Evolutionary conservation across 1,139 yeast species (phyloP), one percentile per base, ranked within the genome.

Genomic region (Saccharomyces uvarum): DNA sequence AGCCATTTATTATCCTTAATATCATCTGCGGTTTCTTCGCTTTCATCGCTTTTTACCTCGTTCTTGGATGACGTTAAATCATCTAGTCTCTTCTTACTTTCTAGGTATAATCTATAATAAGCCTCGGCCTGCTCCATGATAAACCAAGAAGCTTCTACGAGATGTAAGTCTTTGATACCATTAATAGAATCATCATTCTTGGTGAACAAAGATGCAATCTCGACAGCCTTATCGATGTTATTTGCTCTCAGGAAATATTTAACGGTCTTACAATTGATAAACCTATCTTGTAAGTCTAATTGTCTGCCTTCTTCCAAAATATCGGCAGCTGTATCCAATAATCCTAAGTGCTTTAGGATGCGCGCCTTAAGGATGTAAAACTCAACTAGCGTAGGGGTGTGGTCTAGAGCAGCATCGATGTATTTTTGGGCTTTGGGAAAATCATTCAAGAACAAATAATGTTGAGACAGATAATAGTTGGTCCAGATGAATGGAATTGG

Each of bases 111-210:
- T 60, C 88, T 78, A 53, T 71, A 72, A 65, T 88, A 88, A 4
- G 95, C 85, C 66, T 88, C 96, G 1, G 95, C 98, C 68, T 87
- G 84, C 68, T 89, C 97, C 44, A 80, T 73, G 60, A 95, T 73
- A 57, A 89, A 88, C 96, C 97, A 90, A 57, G 84, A 79, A n/a
- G 87, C 93, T 73, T 93, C 98, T 86, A 95, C 88, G 47, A 80
- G 77, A 66, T 88, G 96, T 63, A 93, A 76, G 68, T 93, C 98
- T 62, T 83, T 85, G 51, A 95, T 81, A 4, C 98, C 97, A 62
- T 88, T 87, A 4, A 81, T 79, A 3, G 84, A 78, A 24, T 79
- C 81, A 54, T 93, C 97, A 63, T 87, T 81, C 66, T 87, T 86
- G 32, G 98, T 89, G 75, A 93, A 93, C 54, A 89, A 72, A 2